These are phyloP conservation scores for Diaporthe eres DNA, from an alignment of 2,329 filamentous ascomycete species.

Conservation along the genomic window DNA sequence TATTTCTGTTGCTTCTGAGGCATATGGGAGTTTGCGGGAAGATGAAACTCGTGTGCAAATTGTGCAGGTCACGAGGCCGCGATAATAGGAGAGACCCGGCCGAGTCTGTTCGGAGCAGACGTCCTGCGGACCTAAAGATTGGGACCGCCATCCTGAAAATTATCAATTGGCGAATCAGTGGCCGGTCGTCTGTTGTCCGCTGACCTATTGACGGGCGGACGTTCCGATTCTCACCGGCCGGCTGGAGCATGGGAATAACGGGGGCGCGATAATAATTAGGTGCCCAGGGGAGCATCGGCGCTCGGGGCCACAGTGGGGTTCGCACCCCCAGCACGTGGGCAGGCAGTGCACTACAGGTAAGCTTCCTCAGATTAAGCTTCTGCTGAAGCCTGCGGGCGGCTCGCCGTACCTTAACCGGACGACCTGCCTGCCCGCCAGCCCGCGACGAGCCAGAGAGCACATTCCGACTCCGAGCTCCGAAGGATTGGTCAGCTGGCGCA, in stretches of 20 bases:
- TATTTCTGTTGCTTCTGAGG: not conserved
- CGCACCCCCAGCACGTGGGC: not conserved
- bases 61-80: constrained; percentile 37
- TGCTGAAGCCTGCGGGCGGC: constrained; percentile 30
- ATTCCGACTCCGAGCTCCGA: constrained; percentile 40
- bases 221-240: constrained; percentile 40
- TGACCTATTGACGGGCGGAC: constrained; percentile 16
- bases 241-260: constrained; percentile 22
- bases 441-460: not conserved
- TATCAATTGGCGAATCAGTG: constrained; percentile 41
- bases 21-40: constrained; percentile 25
- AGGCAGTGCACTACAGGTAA: not conserved
- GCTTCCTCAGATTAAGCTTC: constrained; percentile 23
- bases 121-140: not conserved
- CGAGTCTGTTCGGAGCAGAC: constrained; percentile 22
- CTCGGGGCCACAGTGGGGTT: constrained; percentile 7
- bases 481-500: constrained; percentile 35
- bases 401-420: constrained; percentile 11
- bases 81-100: constrained; percentile 39
- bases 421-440: not conserved
- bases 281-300: not conserved
- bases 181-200: constrained; percentile 6
- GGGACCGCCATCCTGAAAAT: constrained; percentile 22
- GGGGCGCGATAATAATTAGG: constrained; percentile 21
- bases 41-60: constrained; percentile 18